phyloP scores from a whole-genome alignment of 2,329 filamentous ascomycete genomes.

The Fusarium beomiforme region DNA sequence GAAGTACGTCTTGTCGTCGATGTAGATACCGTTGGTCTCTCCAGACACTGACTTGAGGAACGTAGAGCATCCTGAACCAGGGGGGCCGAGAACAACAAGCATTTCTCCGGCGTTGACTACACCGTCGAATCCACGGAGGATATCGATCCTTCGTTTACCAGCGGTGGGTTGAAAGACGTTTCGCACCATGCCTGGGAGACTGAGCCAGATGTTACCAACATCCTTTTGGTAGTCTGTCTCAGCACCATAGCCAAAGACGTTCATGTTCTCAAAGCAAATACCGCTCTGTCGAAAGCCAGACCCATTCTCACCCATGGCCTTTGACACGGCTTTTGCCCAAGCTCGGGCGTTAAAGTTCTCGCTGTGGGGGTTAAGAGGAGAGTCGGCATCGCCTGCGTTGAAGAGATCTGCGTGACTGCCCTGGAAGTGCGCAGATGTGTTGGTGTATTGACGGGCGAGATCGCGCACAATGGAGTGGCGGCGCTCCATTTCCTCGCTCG shows the following conservation, averaged over 20 bases:
- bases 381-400: slow-evolving; percentile 42
- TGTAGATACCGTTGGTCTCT: slow-evolving; percentile 71
- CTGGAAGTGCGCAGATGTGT: slow-evolving; percentile 23
- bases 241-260: slow-evolving; percentile 56
- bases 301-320: slow-evolving; percentile 40
- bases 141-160: slow-evolving; percentile 48
- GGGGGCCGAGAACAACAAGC: slow-evolving; percentile 75
- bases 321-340: slow-evolving; percentile 46
- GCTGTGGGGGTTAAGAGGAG: slow-evolving; percentile 59
- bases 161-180: background rate
- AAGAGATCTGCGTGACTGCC: slow-evolving; percentile 30
- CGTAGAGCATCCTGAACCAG: slow-evolving; percentile 70
- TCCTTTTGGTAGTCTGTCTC: slow-evolving; percentile 60
- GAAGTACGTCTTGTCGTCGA: slow-evolving; percentile 55
- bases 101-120: slow-evolving; percentile 74
- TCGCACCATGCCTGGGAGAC: slow-evolving; percentile 25
- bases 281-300: slow-evolving; percentile 43
- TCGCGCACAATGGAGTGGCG: slow-evolving; percentile 36
- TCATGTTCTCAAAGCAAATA: slow-evolving; percentile 58
- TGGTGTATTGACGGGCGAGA: slow-evolving; percentile 31
- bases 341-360: slow-evolving; percentile 61
- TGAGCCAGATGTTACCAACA: slow-evolving; percentile 49
- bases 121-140: slow-evolving; percentile 71
- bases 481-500: slow-evolving; percentile 25
- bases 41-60: slow-evolving; percentile 67